Evolutionary conservation across 805 yeast species (phyloP), one percentile per base, ranked within the genome.

Genomic region (Ogataea polymorpha): DNA sequence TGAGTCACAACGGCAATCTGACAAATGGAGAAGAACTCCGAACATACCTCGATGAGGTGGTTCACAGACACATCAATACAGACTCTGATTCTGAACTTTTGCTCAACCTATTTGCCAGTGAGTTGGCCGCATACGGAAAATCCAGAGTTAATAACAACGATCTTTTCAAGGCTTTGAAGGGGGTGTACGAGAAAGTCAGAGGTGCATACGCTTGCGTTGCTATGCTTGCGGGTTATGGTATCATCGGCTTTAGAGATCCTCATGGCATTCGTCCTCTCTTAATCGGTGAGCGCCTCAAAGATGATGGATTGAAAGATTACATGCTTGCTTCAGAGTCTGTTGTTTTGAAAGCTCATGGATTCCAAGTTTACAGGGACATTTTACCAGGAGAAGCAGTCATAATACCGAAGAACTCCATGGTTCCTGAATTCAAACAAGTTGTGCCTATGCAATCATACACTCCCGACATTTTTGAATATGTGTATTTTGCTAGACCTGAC

Each of bases 191-290:
- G 32, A 69, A 75, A 54, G 82, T 91, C 51, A 80, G 96, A 61
- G 99, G 99, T 49, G 98, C 96, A n/a, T 93, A 88, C 62, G 97
- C 98, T 1, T 89, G 96, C 68, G 80, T 83, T 35, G 95, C 95
- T 40, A 80, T 93, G 85, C 72, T 93, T 44, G 98, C 99, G 2
- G 99, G 99, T 34, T 93, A 83, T 66, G 98, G 96, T 33, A 59
- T 93, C 46, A 80, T 93, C 58, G 99, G 97, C 0, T 93, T 93
- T 72, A 79, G 99, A 65, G 99, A 93, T 66, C 96, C 99, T 24
- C 82, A 91, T 59, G 99, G 98, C 48, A 87, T 93, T 54, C 79
- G 99, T 61, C 99, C 99, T 3, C 70, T 91, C 41, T 71, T 89
- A 25, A 77, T 78, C 51, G 99, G 99, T 43, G 91, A 86, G 66